Base-by-base conservation (phyloP, 192 early-diverging fungal genomes). In the Coemansia sp. region DNA sequence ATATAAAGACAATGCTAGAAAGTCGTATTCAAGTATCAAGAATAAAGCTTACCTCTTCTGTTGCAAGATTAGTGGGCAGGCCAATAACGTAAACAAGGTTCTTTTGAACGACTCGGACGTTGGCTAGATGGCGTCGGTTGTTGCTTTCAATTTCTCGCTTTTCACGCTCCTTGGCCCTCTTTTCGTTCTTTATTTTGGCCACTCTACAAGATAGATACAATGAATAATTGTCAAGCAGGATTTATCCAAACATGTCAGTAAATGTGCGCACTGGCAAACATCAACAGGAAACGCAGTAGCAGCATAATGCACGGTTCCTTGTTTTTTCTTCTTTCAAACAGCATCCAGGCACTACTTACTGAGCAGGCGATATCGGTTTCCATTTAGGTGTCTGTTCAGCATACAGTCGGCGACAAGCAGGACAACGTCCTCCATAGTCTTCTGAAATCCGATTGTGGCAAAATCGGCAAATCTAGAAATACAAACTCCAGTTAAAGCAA, bases 371-470 rank as follows among this genome's bases (percentile, higher is more conserved):
- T 52, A 98, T 93, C 29, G 94, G 92, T 29, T 81, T 81, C 79
- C 72, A 75, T 53, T 67, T 66, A n/a, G 73, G 72, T 34, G 66
- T 90, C 58, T 99, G 93, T 53, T 98, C 95, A 15, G 92, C 88
- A 64, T 95, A 99, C 2, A 89, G 71, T 26, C 95, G 81, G 21
- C 97, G 85, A 64, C 97, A 99, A 18, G 97, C 97, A 23, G 97
- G 97, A 65, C 97, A 99, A 20, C 90, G 87, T 15, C 91, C 90
- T 74, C 94, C 97, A 61, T 93, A 85, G 74, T 95, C 87, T 51
- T 97, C 91, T 67, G 94, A 94, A 74, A 99, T 97, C 73, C 94
- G 95, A 71, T 99, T 91, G 91, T 95, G 98, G 67, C 97, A 99
- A 76, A 99, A 99, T 12, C 96, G 89, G 77, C 97, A 99, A 70